Conservation (phyloP, 495 filamentous ascomycete genomes). For the Neurospora pannonica region DNA sequence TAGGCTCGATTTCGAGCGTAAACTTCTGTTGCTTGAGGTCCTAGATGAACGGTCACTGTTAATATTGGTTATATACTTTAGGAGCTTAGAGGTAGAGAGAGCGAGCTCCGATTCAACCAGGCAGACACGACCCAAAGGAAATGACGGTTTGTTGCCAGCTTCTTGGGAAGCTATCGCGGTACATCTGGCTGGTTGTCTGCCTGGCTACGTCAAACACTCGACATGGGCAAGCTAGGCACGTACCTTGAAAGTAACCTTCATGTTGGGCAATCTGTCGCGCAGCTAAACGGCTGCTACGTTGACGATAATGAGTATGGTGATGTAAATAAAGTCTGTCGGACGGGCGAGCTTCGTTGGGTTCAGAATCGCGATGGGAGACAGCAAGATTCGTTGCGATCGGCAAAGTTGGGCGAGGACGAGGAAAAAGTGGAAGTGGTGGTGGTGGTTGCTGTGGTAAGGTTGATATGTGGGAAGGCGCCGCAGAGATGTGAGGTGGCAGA, state of each 20-base stretch:
- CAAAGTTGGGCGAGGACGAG: background rate
- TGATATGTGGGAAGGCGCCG: background rate
- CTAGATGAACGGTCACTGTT: slow-evolving; percentile 30
- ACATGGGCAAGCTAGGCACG: slow-evolving; percentile 6
- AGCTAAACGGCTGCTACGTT: slow-evolving; percentile 21
- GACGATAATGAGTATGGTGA: background rate
- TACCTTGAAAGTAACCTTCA: slow-evolving; percentile 46
- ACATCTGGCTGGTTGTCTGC: background rate
- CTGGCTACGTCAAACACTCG: background rate
- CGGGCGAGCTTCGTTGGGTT: background rate
- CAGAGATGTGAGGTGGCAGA: background rate
- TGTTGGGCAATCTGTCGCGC: slow-evolving; percentile 26
- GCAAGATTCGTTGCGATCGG: background rate
- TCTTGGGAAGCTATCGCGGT: background rate
- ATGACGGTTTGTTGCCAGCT: background rate
- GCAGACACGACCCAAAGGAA: background rate
- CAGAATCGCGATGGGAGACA: background rate
- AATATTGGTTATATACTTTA: background rate
- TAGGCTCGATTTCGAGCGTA: slow-evolving; percentile 83
- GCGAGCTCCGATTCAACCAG: background rate
- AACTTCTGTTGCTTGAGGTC: slow-evolving; percentile 99
- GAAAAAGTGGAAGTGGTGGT: background rate
- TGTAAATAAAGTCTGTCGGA: background rate
- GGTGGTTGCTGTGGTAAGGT: slow-evolving; percentile 8
- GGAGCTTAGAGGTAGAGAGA: background rate